Base-by-base conservation (phyloP, 2,329 filamentous ascomycete genomes). In the Didymella exigua region DNA sequence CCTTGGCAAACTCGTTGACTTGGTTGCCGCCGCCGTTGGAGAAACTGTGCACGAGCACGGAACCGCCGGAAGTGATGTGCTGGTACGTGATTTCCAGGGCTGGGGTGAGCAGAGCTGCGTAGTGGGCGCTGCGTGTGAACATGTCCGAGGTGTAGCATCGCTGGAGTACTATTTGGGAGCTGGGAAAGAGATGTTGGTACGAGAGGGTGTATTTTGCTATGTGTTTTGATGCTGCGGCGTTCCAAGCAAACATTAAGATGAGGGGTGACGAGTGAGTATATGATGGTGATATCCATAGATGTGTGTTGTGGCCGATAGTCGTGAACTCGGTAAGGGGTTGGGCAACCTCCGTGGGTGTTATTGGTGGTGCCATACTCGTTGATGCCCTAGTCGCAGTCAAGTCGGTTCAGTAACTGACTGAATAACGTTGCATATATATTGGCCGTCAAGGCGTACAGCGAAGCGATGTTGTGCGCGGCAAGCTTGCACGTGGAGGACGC, bases 21-120 rank as follows among this genome's bases (percentile, higher is more conserved):
- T 75, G 69, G 27, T 70, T 71, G 5, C 65, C 70, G 7, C 74
- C 74, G 5, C 74, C 74, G 33, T 75, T 75, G 24, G 69, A 73
- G 46, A 73, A 74, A 37, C 66, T 70, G 43, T 76, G 73, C 19
- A 72, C 66, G 2, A 75, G 62, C 5, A 75, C 47, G 21, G 68
- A 52, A 7, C 69, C 67, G 2, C 68, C 67, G 21, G 23, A 48
- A 11, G 54, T 47, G 2, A 56, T 50, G 50, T 73, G 67, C 18
- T 65, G 56, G 21, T 58, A 45, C 2, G 74, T 63, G 6, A 68
- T 34, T 2, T 68, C 60, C 19, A 73, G 51, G 1, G 70, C 72
- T 13, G 72, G 70, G 2, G 49, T 45, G 3, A 69, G 55, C 1
- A 68, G 49, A 9, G 49, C 49, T 2, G 44, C 38, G 43, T 70